A percentile compares a stretch with the other conserved stretches of the same genome.
Conservation (phyloP, 108 stramenopile genomes). For the Asterionellopsis glacialis region DNA sequence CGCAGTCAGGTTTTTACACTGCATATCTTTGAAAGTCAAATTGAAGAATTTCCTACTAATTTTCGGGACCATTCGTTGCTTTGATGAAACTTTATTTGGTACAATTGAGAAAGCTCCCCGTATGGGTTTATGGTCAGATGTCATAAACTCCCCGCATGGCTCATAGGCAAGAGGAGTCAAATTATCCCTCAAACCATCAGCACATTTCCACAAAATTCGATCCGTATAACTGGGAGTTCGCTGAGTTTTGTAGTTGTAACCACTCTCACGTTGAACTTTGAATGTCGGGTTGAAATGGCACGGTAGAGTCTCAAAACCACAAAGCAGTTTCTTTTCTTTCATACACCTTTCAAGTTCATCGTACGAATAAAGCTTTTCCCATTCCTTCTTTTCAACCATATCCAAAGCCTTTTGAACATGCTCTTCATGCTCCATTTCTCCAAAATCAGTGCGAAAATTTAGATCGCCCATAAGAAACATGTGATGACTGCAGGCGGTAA, state of each 20-base stretch:
- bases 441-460: conserved; percentile 43
- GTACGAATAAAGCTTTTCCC: conserved; percentile 31
- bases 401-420: conserved; percentile 7
- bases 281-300: conserved; percentile 82
- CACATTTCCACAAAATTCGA: conserved; percentile 73
- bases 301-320: conserved; percentile 41
- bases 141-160: conserved; percentile 48
- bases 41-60: too few relatives aligned
- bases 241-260: conserved; percentile 59
- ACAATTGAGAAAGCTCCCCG: conserved; percentile 46
- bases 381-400: conserved; percentile 32
- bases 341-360: conserved; percentile 52
- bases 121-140: conserved; percentile 85
- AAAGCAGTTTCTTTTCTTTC: conserved; percentile 38
- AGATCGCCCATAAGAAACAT: conserved; percentile 67
- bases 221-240: conserved; percentile 79
- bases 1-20: too few relatives aligned
- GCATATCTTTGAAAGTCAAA: too few relatives aligned
- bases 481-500: conserved; percentile 40
- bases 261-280: conserved; percentile 50
- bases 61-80: too few relatives aligned
- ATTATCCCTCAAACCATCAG: conserved; percentile 30
- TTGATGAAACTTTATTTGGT: conserved; percentile 13
- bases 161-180: conserved; percentile 47
- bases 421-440: conserved; percentile 16